Percentiles rank a stretch among this genome's conserved stretches.
phyloP scores from a whole-genome alignment of 2,329 filamentous ascomycete species.

The Aspergillus quadrilineatus region DNA sequence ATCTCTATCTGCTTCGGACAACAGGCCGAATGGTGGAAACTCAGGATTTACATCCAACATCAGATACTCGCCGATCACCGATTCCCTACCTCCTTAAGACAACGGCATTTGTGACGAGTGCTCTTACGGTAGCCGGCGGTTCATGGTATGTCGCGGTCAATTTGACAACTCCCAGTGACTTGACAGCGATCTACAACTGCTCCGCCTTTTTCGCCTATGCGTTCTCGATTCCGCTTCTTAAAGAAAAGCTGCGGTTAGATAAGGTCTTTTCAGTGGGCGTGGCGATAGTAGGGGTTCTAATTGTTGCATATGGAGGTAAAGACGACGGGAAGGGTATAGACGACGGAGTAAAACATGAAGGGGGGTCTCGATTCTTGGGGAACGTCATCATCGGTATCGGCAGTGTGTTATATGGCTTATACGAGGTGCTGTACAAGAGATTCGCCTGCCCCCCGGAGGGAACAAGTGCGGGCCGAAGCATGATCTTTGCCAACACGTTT shows the following conservation, averaged over 20 bases:
- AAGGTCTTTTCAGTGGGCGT: conserved; percentile 85
- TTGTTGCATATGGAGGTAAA: conserved; percentile 91
- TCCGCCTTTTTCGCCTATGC: conserved; percentile 98
- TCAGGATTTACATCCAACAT: conserved; percentile 65
- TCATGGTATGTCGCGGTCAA: conserved; percentile 96
- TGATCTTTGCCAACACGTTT: conserved; percentile 93
- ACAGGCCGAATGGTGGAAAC: conserved; percentile 84
- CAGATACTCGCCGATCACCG: conserved; percentile 47
- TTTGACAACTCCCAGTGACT: conserved; percentile 85
- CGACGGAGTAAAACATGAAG: conserved; percentile 49
- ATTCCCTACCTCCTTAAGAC: conserved; percentile 74
- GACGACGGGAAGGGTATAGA: conserved; percentile 50
- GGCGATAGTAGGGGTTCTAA: conserved; percentile 82
- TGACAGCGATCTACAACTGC: conserved; percentile 99
- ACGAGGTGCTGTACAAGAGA: conserved; percentile 95
- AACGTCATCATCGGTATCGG: conserved; percentile 91
- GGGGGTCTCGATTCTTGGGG: conserved; percentile 70
- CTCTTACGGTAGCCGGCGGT: conserved; percentile 84
- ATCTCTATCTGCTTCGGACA: conserved; percentile 61
- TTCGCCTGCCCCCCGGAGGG: conserved; percentile 91
- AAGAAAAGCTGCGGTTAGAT: conserved; percentile 77
- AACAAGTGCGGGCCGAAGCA: conserved; percentile 77
- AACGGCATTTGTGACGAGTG: conserved; percentile 77
- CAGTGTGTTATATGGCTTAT: conserved; percentile 90
- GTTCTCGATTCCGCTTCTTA: conserved; percentile 86